Conservation (phyloP, 176 grass and related monocot genomes). For the Eragrostis nindensis region DNA sequence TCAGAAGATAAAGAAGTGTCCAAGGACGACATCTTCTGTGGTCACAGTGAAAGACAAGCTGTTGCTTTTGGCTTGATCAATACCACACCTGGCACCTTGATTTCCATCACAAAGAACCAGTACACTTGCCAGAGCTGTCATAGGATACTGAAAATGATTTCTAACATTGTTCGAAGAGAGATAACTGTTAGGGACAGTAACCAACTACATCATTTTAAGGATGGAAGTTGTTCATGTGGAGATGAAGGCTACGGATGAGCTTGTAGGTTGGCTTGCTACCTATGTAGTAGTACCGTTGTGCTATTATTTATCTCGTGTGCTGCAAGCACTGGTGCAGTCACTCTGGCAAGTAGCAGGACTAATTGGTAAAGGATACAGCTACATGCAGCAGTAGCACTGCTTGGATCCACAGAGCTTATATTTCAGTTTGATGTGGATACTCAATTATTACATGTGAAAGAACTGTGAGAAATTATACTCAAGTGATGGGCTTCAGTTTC, state of each 20-base stretch:
- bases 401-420: conserved; percentile 27
- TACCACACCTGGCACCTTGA: conserved; percentile 73
- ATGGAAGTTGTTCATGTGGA: conserved; percentile 83
- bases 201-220: conserved; percentile 84
- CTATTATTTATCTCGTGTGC: conserved; percentile 25
- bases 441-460: conserved; percentile 23
- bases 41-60: conserved; percentile 89
- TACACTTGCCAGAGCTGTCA: conserved; percentile 92
- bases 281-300: conserved; percentile 4
- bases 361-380: conserved; percentile 2
- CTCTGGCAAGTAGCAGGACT: conserved; percentile 19
- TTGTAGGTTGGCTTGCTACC: conserved; percentile 2
- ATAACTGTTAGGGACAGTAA: conserved; percentile 81
- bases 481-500: conserved; percentile 22
- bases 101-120: conserved; percentile 86
- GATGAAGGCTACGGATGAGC: conserved; percentile 49
- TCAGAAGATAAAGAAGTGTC: conserved; percentile 56
- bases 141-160: conserved; percentile 60
- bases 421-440: conserved; percentile 16
- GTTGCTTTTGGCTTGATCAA: conserved; percentile 93
- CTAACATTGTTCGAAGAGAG: conserved; percentile 76
- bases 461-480: neutral
- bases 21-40: conserved; percentile 84
- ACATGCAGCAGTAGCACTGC: conserved; percentile 15
- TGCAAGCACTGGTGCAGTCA: neutral